Evolutionary conservation across 352 stramenopile genomes (phyloP).

Genomic region (Phytopythium delawarense): DNA sequence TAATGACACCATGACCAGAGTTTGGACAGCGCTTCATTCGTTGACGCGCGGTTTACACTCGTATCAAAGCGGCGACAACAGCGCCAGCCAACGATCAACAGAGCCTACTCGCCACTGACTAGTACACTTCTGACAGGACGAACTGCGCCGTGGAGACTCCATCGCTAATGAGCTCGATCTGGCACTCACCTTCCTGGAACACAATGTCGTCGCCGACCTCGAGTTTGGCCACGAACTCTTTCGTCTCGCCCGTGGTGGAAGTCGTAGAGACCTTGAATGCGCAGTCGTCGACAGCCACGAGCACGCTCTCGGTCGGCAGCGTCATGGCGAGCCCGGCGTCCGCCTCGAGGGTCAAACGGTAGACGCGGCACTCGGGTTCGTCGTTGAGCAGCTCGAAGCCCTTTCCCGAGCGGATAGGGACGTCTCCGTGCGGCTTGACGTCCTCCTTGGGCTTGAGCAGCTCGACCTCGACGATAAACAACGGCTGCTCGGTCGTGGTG

Average conservation of each 20-base stretch:
- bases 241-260: conserved; percentile 9
- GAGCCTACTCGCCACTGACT: too few relatives aligned
- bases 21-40: too few relatives aligned
- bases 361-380: conserved; percentile 38
- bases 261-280: conserved; percentile 17
- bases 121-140: conserved; percentile 25
- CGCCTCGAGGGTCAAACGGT: conserved; percentile 29
- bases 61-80: too few relatives aligned
- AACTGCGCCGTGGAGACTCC: conserved; percentile 16
- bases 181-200: conserved; percentile 12
- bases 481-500: conserved; percentile 22
- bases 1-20: too few relatives aligned
- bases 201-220: conserved; percentile 24
- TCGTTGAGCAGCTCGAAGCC: conserved; percentile 31
- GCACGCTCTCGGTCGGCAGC: conserved; percentile 27
- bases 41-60: not conserved
- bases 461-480: conserved; percentile 52
- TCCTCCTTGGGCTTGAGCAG: conserved; percentile 33
- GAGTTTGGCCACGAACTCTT: conserved; percentile 6
- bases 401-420: conserved; percentile 19
- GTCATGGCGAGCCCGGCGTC: conserved; percentile 21
- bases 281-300: conserved; percentile 28
- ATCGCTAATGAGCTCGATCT: conserved; percentile 13
- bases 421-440: conserved; percentile 16
- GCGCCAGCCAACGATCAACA: too few relatives aligned